Conservation (phyloP, 2,329 filamentous ascomycete species). For the Talaromyces sp. region DNA sequence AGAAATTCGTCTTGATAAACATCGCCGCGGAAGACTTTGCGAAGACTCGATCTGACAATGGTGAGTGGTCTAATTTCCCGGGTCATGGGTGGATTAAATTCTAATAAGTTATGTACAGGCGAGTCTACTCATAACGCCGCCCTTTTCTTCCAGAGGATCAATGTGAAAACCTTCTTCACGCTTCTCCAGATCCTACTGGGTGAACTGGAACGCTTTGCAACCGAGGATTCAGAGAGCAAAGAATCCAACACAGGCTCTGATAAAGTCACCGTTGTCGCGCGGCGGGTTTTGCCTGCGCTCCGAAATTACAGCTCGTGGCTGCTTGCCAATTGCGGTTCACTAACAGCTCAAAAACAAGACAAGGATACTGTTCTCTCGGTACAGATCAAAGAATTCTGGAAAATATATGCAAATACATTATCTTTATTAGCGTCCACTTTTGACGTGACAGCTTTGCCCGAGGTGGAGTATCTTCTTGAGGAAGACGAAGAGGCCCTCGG, state of each 20-base stretch:
- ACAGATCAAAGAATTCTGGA: conserved; percentile 59
- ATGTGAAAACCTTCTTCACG: conserved; percentile 68
- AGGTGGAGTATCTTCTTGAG: conserved; percentile 58
- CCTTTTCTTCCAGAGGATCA: conserved; percentile 67
- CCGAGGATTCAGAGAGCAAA: conserved; percentile 41
- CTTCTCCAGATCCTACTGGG: conserved; percentile 64
- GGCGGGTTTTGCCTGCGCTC: conserved; percentile 57
- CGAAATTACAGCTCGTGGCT: conserved; percentile 66
- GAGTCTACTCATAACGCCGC: conserved; percentile 41
- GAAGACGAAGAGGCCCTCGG: conserved; percentile 63
- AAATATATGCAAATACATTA: conserved; percentile 57
- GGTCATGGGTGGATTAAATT: not conserved
- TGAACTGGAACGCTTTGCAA: conserved; percentile 58
- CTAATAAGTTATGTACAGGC: conserved; percentile 25
- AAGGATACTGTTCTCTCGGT: conserved; percentile 51
- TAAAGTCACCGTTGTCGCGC: conserved; percentile 53
- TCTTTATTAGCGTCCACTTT: conserved; percentile 56
- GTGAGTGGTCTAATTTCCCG: conserved; percentile 29
- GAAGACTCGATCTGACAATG: conserved; percentile 51
- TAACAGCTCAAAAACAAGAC: conserved; percentile 46
- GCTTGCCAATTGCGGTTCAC: conserved; percentile 47
- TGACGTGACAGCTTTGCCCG: conserved; percentile 50
- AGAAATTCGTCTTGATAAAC: conserved; percentile 79
- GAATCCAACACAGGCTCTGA: conserved; percentile 34
- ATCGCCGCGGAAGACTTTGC: conserved; percentile 77